phyloP scores from a whole-genome alignment of 176 grass and related monocot species.

The Melocanna baccifera region DNA sequence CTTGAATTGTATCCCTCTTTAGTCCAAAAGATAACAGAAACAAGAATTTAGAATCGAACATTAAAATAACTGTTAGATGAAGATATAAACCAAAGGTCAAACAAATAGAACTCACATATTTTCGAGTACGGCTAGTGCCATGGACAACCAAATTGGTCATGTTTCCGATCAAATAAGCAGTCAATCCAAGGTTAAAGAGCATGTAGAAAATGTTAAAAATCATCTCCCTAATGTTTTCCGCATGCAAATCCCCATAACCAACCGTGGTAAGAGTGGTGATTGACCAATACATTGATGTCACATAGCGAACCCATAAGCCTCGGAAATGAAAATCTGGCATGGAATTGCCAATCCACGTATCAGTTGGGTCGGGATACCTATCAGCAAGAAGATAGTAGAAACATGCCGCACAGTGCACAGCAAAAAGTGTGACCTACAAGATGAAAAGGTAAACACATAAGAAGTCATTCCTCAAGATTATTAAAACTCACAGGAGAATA shows the following conservation, averaged over 20 bases:
- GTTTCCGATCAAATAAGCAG: conserved; percentile 98
- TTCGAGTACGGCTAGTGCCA: conserved; percentile 85
- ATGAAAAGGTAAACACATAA: conserved; percentile 11
- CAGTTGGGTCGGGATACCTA: conserved; percentile 52
- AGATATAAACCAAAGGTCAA: background rate
- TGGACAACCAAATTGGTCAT: conserved; percentile 99
- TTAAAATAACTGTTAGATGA: background rate
- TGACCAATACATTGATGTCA: conserved; percentile 95
- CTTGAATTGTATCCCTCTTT: conserved; percentile 98
- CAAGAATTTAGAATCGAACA: background rate
- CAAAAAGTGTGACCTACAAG: conserved; percentile 90
- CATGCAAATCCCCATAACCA: conserved; percentile 94
- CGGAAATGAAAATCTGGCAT: conserved; percentile 79
- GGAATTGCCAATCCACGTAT: conserved; percentile 81
- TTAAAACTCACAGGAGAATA: background rate
- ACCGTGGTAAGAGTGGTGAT: conserved; percentile 97
- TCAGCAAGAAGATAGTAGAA: conserved; percentile 96
- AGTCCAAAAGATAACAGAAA: conserved; percentile 27
- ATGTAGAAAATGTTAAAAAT: conserved; percentile 96
- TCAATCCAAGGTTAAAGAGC: conserved; percentile 97
- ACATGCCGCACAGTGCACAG: conserved; percentile 86
- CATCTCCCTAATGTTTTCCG: conserved; percentile 86
- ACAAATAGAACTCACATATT: conserved; percentile 67
- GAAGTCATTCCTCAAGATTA: background rate
- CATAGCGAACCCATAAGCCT: conserved; percentile 71